These are phyloP conservation scores for Barnettozyma sucrosica DNA, from an alignment of 805 yeast species.

Conservation along the genomic window DNA sequence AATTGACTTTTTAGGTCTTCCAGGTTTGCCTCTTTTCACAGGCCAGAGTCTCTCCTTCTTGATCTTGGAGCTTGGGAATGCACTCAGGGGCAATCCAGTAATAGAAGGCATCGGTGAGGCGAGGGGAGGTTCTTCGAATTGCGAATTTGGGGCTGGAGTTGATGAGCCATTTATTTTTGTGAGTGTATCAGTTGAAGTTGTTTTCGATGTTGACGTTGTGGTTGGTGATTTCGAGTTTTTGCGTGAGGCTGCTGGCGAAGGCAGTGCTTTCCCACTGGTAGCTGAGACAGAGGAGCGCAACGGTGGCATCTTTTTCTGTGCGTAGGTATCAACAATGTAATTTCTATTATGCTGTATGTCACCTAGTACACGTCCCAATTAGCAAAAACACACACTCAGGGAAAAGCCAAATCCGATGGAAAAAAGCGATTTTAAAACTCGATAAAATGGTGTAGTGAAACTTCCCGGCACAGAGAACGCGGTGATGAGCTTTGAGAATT, in stretches of 20 bases:
- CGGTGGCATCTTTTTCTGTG: background rate
- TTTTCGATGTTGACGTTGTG: background rate
- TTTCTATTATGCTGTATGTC: too few species aligned
- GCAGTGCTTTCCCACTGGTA: background rate
- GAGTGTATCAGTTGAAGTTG: background rate
- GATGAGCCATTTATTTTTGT: background rate
- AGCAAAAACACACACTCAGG: background rate
- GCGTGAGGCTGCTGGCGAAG: conserved; percentile 1
- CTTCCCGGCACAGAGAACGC: background rate
- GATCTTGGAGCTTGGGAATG: conserved; percentile 56
- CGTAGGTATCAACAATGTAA: background rate
- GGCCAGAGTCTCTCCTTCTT: conserved; percentile 55
- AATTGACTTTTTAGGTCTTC: conserved; percentile 10
- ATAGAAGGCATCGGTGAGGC: conserved; percentile 51
- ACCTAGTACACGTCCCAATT: background rate
- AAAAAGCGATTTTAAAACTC: background rate
- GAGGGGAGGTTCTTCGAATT: conserved; percentile 45
- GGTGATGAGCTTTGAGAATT: background rate
- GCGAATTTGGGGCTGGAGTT: background rate
- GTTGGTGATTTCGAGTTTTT: background rate
- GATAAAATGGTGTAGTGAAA: background rate
- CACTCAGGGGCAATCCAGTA: conserved; percentile 70
- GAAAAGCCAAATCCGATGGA: background rate
- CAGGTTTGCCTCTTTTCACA: conserved; percentile 26
- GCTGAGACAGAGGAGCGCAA: background rate